phyloP scores from a whole-genome alignment of 176 grass and related monocot species.

The Triticum timopheevii region DNA sequence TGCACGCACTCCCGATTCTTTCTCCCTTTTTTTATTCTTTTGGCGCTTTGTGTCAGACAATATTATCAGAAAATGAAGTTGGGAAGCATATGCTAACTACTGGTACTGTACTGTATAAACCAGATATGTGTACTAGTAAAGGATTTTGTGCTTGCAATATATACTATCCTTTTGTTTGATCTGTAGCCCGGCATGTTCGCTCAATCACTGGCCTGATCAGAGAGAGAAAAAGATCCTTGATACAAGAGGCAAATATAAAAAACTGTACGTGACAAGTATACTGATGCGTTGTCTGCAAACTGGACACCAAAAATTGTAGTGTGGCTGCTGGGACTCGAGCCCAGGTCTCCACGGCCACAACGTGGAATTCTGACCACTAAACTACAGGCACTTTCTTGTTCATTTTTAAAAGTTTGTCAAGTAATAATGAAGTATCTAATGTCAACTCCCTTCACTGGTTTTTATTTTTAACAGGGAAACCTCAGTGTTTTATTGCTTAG shows the following conservation, averaged over 20 bases:
- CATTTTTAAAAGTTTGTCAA: too few species aligned
- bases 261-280: neutral
- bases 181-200: neutral
- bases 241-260: neutral
- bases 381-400: neutral
- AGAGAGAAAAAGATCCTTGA: constrained; percentile 2
- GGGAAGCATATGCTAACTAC: neutral
- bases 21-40: neutral
- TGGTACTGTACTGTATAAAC: too few species aligned
- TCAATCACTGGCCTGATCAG: neutral
- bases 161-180: constrained; percentile 4
- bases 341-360: constrained; percentile 93
- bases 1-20: constrained; percentile 32
- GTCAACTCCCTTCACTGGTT: too few species aligned
- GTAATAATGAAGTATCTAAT: too few species aligned
- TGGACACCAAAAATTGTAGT: neutral
- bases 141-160: neutral
- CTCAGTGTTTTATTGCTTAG: too few species aligned
- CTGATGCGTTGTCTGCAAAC: constrained; percentile 10
- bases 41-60: constrained; percentile 30
- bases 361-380: constrained; percentile 35
- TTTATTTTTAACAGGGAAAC: too few species aligned
- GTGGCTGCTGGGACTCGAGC: constrained; percentile 91
- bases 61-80: neutral
- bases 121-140: too few species aligned